phyloP scores from a whole-genome alignment of 805 yeast species.

The Metschnikowia lunata region DNA sequence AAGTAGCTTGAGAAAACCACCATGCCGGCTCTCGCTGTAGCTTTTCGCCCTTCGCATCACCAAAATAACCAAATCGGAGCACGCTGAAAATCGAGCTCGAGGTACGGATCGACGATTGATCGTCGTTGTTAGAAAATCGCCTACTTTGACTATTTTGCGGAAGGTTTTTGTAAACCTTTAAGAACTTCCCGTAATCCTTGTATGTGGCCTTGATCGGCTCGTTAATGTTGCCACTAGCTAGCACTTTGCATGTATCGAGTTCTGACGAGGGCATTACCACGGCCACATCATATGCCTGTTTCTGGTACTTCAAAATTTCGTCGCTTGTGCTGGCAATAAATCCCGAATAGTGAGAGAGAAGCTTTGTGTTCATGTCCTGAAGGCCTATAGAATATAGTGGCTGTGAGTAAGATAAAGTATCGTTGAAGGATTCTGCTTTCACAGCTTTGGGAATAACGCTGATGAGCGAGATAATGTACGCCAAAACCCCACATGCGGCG shows the following conservation, averaged over 20 bases:
- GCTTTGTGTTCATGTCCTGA: constrained; percentile 39
- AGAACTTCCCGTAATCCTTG: constrained; percentile 36
- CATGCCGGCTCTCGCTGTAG: constrained; percentile 32
- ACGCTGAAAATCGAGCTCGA: constrained; percentile 21
- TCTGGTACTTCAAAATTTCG: constrained; percentile 54
- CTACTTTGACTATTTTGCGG: constrained; percentile 8
- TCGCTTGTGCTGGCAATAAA: constrained; percentile 66
- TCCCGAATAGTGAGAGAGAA: constrained; percentile 24
- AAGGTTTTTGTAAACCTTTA: constrained; percentile 25
- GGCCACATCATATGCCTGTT: constrained; percentile 45
- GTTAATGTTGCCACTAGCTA: constrained; percentile 8
- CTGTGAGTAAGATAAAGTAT: constrained; percentile 25
- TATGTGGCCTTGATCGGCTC: constrained; percentile 26
- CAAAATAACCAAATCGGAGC: constrained; percentile 9
- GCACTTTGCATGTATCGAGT: constrained; percentile 8
- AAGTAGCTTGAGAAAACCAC: constrained; percentile 43
- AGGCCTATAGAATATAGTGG: constrained; percentile 65
- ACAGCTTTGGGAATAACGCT: constrained; percentile 60
- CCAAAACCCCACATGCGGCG: constrained; percentile 37
- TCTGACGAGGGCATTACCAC: constrained; percentile 21
- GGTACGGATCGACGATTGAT: constrained; percentile 27
- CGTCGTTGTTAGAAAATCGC: constrained; percentile 20
- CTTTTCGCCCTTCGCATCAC: constrained; percentile 5
- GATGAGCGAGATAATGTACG: constrained; percentile 56
- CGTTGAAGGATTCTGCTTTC: constrained; percentile 16